These are phyloP conservation scores for Phytopythium oedochilum DNA, from an alignment of 352 stramenopile species.

Conservation along the genomic window DNA sequence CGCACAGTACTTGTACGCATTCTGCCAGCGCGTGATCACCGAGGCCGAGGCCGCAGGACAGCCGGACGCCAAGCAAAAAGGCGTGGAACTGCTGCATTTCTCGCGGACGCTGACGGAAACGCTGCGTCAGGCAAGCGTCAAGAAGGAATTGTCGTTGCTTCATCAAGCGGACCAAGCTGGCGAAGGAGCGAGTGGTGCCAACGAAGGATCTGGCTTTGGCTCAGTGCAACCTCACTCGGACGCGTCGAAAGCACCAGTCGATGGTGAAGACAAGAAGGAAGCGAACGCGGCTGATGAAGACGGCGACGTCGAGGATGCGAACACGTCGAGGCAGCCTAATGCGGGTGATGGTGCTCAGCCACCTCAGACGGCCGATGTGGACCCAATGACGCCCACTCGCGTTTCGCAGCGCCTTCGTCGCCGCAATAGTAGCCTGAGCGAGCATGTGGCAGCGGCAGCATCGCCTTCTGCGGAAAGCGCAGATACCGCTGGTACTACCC, in stretches of 20 bases:
- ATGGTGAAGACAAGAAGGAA: slow-evolving; percentile 1
- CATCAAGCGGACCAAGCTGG: slow-evolving; percentile 5
- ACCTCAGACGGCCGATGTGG: neutral
- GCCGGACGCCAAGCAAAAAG: slow-evolving; percentile 61
- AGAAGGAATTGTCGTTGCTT: slow-evolving; percentile 57
- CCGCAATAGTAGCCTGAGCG: slow-evolving; percentile 37
- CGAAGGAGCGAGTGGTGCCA: neutral
- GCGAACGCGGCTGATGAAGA: slow-evolving; percentile 12
- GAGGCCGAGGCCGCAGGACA: slow-evolving; percentile 44
- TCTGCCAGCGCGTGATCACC: slow-evolving; percentile 70
- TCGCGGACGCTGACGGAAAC: slow-evolving; percentile 68
- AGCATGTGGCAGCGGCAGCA: slow-evolving; percentile 15
- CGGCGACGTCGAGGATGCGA: slow-evolving; percentile 1
- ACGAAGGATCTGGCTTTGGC: neutral
- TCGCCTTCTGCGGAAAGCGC: slow-evolving; percentile 3
- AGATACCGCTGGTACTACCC: slow-evolving; percentile 13
- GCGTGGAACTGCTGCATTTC: slow-evolving; percentile 72
- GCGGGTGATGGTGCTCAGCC: neutral
- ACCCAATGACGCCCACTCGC: slow-evolving; percentile 36
- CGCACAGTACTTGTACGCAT: slow-evolving; percentile 63
- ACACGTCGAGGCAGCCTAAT: neutral
- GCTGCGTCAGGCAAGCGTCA: slow-evolving; percentile 57
- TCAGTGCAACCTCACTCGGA: too few relatives aligned
- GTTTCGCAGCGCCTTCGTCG: slow-evolving; percentile 46
- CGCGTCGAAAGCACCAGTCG: too few relatives aligned